Base-by-base conservation (phyloP, 2,329 filamentous ascomycete species). In the Colletotrichum lupini region DNA sequence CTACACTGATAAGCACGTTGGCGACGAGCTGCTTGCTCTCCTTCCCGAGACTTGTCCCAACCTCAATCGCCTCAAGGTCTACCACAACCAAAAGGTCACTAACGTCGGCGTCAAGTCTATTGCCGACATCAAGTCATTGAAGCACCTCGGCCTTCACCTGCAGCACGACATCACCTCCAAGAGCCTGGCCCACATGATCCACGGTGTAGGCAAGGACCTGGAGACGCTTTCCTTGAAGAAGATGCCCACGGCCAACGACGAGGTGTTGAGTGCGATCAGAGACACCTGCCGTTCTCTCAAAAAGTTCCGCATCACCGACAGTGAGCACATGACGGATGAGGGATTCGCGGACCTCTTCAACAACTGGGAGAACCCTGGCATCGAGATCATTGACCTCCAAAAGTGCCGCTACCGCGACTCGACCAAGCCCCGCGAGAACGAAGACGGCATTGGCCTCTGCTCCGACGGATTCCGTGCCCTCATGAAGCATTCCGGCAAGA, bases 291-390 rank as follows among this genome's bases (percentile, higher is more conserved):
- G 83, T 7, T 83, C 85, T 1, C 87, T 98, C 19, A 82, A 81
- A 66, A 98, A 98, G 80, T 88, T 98, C 22, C 93, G 95, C 63
- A 90, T 98, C 77, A 93, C 92, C 0, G 92, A 94, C 76, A 97
- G 94, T 81, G 89, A 93, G 77, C 82, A 86, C 12, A 92, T 93
- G 83, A 95, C 93, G 0, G 95, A 98, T 80, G 86, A 87, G 4
- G 94, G 89, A 2, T 96, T 95, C 75, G 88, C 86, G 2, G 83
- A 86, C 1, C 88, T 98, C 11, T 98, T 98, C 82, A 90, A 85
- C 0, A 83, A 86, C 74, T 98, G 95, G 95, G 78, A 83, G 8
- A 98, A 97, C 78, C 90, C 90, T 2, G 88, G 92, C 0, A 86
- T 98, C 8, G 83, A 84, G 1, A 91, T 91, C 75, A 82, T 95